Percentiles rank a stretch among this genome's conserved stretches.
Evolutionary conservation across 2,329 filamentous ascomycete species (phyloP).

Genomic region (Nemania abortiva): DNA sequence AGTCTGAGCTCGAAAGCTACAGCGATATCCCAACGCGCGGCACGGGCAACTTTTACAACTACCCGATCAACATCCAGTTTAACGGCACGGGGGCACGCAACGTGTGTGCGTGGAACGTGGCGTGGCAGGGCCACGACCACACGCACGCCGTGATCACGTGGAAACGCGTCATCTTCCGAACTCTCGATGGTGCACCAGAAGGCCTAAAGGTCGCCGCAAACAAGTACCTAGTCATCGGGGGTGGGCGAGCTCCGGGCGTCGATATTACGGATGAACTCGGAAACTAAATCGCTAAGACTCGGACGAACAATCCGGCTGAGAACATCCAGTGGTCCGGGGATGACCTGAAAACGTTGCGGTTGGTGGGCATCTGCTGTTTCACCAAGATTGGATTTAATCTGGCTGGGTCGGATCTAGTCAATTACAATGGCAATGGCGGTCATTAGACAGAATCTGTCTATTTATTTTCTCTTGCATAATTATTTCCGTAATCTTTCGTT

Average conservation of each 20-base stretch:
- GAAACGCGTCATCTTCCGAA: constrained; percentile 57
- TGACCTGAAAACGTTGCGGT: constrained; percentile 41
- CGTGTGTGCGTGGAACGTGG: constrained; percentile 56
- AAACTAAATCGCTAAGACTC: constrained; percentile 54
- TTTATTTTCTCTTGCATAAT: too few species aligned
- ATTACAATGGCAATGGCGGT: too few species aligned
- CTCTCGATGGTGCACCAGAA: constrained; percentile 56
- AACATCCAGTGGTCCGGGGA: constrained; percentile 58
- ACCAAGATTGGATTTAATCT: constrained; percentile 27
- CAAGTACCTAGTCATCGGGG: constrained; percentile 54
- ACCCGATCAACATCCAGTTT: constrained; percentile 28
- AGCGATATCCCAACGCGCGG: constrained; percentile 42
- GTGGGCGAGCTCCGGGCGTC: constrained; percentile 51
- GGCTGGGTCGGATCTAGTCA: too few species aligned
- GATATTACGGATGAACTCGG: constrained; percentile 56
- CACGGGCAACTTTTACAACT: constrained; percentile 38
- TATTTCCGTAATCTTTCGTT: too few species aligned
- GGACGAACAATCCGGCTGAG: constrained; percentile 59
- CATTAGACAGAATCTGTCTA: too few species aligned
- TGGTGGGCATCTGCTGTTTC: constrained; percentile 23
- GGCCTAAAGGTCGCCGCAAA: constrained; percentile 58
- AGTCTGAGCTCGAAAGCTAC: constrained; percentile 51
- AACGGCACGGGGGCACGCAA: constrained; percentile 43
- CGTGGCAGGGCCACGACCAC: constrained; percentile 21
- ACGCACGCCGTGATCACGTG: constrained; percentile 52